Evolutionary conservation across 345 rosid genomes (phyloP).

Genomic region (Melastoma malabathricum): DNA sequence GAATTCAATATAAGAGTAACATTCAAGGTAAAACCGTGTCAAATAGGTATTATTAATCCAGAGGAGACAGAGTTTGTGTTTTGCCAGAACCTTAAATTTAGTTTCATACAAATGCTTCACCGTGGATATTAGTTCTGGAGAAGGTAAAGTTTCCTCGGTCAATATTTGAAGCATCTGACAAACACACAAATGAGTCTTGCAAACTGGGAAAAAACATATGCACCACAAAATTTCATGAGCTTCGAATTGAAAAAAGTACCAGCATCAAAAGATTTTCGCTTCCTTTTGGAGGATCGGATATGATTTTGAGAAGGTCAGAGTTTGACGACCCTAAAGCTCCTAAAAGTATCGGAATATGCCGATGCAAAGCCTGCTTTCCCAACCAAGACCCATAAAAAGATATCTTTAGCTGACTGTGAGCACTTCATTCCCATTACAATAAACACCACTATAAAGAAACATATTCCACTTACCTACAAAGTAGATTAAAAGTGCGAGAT

Average conservation of each 20-base stretch:
- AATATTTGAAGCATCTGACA: slow-evolving; percentile 80
- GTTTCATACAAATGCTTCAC: slow-evolving; percentile 91
- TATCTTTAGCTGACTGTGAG: not conserved
- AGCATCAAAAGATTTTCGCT: slow-evolving; percentile 88
- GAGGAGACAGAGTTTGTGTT: slow-evolving; percentile 6
- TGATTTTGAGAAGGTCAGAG: slow-evolving; percentile 56
- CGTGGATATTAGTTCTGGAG: slow-evolving; percentile 61
- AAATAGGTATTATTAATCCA: slow-evolving; percentile 7
- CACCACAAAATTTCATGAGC: not conserved
- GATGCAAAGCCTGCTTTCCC: slow-evolving; percentile 69
- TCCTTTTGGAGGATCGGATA: slow-evolving; percentile 96
- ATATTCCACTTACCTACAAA: too few relatives aligned
- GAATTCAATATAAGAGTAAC: slow-evolving; percentile 10
- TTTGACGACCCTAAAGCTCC: slow-evolving; percentile 80
- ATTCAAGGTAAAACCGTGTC: not conserved
- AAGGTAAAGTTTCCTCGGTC: slow-evolving; percentile 71
- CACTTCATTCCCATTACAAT: not conserved
- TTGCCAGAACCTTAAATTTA: slow-evolving; percentile 57
- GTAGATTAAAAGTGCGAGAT: too few relatives aligned
- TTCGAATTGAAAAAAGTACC: slow-evolving; percentile 24
- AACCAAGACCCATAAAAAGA: slow-evolving; percentile 5
- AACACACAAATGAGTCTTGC: slow-evolving; percentile 14
- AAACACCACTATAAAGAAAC: too few relatives aligned
- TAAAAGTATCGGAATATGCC: slow-evolving; percentile 71
- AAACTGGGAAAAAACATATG: slow-evolving; percentile 11